Evolutionary conservation across 148 eudicot genomes (phyloP), one percentile per base, ranked within the genome.

Genomic region (Cornus florida): DNA sequence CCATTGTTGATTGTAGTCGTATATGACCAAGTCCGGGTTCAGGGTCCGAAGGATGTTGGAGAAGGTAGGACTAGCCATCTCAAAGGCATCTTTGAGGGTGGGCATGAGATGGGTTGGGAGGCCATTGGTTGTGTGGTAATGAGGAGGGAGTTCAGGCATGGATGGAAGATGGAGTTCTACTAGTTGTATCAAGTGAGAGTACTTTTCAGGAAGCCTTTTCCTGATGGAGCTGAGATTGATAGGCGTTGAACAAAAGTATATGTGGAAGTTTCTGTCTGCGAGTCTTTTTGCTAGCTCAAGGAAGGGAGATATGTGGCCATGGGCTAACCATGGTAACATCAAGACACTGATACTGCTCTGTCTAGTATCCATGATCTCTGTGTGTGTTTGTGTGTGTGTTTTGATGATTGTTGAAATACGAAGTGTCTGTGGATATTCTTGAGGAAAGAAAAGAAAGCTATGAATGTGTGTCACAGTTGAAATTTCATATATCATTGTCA

Each of bases 241-340:
- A 3, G 81, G 86, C 20, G 86, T 77, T 0, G 81, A 80, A 77
- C 83, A 84, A 7, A 84, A 22, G 78, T 43, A 43, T 43, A 43
- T 43, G 10, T 43, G 8, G 48, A 43, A 43, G 48, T 43, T 43
- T 9, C 48, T 43, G 10, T 71, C 31, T 39, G 79, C n/a, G 71
- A 83, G 79, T 57, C 35, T 75, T 75, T 83, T 83, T 82, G 85
- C 82, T 59, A 83, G 82, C 78, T 83, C 78, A 67, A 78, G 70
- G 53, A 53, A 78, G 12, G 81, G 81, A 59, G 75, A 78, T 33
- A 78, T 71, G 75, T 71, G 81, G n/a, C 81, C 81, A 78, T 71
- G 70, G 19, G 32, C 80, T 7, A 77, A 23, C 80, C 74, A 77
- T n/a, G 80, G 80, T 41, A 77, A 53, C 80, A 77, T 70, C 23